Conservation (phyloP, 441 rosid genomes). For the Aleurites moluccanus region DNA sequence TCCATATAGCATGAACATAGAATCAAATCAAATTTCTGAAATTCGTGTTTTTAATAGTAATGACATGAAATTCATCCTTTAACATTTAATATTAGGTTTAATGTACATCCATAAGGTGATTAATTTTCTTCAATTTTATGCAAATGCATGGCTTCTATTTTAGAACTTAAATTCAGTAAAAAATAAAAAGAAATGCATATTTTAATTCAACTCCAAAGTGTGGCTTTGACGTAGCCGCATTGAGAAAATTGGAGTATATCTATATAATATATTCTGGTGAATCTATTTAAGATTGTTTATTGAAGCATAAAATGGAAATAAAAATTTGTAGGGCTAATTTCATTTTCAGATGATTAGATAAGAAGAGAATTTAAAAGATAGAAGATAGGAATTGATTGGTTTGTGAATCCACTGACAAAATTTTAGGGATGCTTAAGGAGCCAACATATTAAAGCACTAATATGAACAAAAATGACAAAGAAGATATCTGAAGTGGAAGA, state of each 20-base stretch:
- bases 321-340: constrained; percentile 1
- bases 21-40: too few relatives aligned
- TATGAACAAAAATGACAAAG: constrained; percentile 28
- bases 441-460: constrained; percentile 26
- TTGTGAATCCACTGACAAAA: constrained; percentile 17
- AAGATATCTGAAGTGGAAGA: constrained; percentile 43
- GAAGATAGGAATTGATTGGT: constrained; percentile 14
- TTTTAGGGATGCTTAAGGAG: constrained; percentile 12
- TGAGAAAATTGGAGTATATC: too few relatives aligned
- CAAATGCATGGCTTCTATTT: too few relatives aligned
- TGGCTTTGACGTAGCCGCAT: too few relatives aligned
- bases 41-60: too few relatives aligned
- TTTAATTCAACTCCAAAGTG: too few relatives aligned
- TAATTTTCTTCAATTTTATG: too few relatives aligned
- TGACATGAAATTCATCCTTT: neutral
- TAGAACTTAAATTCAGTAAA: too few relatives aligned
- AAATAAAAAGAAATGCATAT: too few relatives aligned
- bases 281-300: neutral
- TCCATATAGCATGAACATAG: too few relatives aligned
- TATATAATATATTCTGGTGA: neutral
- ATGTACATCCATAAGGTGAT: neutral
- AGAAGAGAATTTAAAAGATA: neutral
- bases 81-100: neutral
- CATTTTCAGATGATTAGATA: constrained; percentile 10
- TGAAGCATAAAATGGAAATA: neutral